Conservation (phyloP, 2,329 filamentous ascomycete species). For the Fusarium pseudograminearum region DNA sequence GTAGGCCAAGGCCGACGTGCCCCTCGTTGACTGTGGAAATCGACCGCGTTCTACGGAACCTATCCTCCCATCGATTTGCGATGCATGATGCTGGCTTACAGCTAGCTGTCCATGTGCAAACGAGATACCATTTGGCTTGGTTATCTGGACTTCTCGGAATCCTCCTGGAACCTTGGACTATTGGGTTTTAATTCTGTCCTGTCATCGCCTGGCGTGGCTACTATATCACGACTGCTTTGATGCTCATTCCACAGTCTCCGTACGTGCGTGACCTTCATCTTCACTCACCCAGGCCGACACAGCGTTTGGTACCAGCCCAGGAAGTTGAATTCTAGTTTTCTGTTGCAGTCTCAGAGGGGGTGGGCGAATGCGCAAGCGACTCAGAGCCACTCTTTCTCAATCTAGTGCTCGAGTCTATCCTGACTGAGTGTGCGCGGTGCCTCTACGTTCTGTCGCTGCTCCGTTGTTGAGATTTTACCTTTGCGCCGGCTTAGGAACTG, state of each 20-base stretch:
- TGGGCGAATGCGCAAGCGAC: slow-evolving; percentile 28
- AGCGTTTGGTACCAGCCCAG: slow-evolving; percentile 6
- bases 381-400: slow-evolving; percentile 33
- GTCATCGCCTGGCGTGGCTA: slow-evolving; percentile 12
- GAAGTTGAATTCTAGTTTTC: slow-evolving; percentile 23
- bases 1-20: slow-evolving; percentile 27
- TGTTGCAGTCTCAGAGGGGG: slow-evolving; percentile 29
- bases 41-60: slow-evolving; percentile 21
- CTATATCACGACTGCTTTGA: slow-evolving; percentile 16
- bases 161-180: slow-evolving; percentile 13
- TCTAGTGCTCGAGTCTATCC: slow-evolving; percentile 31
- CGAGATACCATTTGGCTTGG: slow-evolving; percentile 32
- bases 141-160: slow-evolving; percentile 15
- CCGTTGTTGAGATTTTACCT: slow-evolving; percentile 25
- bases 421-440: slow-evolving; percentile 31
- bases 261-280: slow-evolving; percentile 24
- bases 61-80: slow-evolving; percentile 15
- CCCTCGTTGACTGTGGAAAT: slow-evolving; percentile 32
- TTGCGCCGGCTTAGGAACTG: slow-evolving; percentile 33
- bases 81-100: slow-evolving; percentile 40
- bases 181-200: slow-evolving; percentile 15
- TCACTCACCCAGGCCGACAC: slow-evolving; percentile 6
- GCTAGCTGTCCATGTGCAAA: slow-evolving; percentile 18
- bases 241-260: slow-evolving; percentile 11
- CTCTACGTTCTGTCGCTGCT: slow-evolving; percentile 35